phyloP scores from a whole-genome alignment of 768 basidiomycete species.

The Naganishia onofrii region DNA sequence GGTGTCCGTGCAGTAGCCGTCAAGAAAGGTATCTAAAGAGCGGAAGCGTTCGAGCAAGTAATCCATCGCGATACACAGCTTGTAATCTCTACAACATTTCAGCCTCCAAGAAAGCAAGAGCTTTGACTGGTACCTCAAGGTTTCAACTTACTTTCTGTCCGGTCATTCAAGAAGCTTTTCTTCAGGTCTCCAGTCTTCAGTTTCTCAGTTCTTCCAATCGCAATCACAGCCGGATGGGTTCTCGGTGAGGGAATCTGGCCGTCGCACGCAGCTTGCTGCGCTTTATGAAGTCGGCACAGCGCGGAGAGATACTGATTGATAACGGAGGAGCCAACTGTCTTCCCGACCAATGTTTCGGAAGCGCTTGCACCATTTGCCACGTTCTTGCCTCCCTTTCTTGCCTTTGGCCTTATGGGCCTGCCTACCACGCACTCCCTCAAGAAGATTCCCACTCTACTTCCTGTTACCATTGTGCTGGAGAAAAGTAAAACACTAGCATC shows the following conservation, averaged over 20 bases:
- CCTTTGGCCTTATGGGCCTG: no score
- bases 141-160: neutral
- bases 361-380: no score
- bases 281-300: neutral
- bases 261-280: neutral
- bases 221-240: neutral
- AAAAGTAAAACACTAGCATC: no score
- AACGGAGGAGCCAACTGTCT: no score
- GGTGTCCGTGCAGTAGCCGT: neutral
- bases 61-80: neutral
- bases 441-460: no score
- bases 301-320: no score
- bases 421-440: no score
- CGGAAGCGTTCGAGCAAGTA: neutral
- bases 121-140: neutral
- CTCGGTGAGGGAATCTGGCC: neutral
- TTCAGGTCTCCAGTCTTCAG: neutral
- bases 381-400: no score
- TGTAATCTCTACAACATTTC: no score
- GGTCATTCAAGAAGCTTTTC: neutral
- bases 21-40: conserved; percentile 1
- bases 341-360: no score
- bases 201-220: neutral
- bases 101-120: neutral
- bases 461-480: no score